Evolutionary conservation across 2,329 filamentous ascomycete species (phyloP).

Genomic region (Xylaria sp.): DNA sequence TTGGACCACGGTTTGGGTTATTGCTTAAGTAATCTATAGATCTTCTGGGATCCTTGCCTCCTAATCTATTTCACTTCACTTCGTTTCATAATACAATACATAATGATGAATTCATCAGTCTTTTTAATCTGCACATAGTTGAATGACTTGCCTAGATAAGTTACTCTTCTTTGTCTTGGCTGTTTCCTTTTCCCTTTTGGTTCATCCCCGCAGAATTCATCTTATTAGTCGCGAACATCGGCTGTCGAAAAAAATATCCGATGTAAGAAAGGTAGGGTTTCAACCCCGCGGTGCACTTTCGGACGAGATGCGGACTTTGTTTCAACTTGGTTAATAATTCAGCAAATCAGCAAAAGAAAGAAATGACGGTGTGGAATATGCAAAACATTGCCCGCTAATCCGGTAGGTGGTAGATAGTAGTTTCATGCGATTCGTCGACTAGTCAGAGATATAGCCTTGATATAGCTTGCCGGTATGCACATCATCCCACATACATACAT

Average conservation of each 20-base stretch:
- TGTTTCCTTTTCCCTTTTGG: not conserved
- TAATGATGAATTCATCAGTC: not conserved
- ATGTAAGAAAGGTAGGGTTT: not conserved
- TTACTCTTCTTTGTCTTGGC: not conserved
- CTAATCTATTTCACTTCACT: not conserved
- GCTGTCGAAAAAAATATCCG: constrained; percentile 13
- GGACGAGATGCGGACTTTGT: constrained; percentile 14
- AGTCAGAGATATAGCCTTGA: not conserved
- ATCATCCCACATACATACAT: constrained; percentile 33
- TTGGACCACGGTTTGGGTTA: not conserved
- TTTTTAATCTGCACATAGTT: not conserved
- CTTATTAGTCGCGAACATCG: constrained; percentile 32
- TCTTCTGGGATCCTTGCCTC: not conserved
- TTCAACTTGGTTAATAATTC: constrained; percentile 21
- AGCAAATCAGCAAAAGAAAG: constrained; percentile 5
- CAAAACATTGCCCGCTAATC: constrained; percentile 9
- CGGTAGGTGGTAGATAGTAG: constrained; percentile 24
- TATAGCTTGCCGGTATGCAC: constrained; percentile 24
- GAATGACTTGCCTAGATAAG: not conserved
- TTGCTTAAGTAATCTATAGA: not conserved
- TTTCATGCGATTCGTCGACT: constrained; percentile 23
- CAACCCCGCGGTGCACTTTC: constrained; percentile 12
- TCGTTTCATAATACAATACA: not conserved
- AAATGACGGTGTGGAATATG: constrained; percentile 20
- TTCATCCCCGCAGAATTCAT: not conserved